These are phyloP conservation scores for Mycena belliarum DNA, from an alignment of 768 basidiomycete species.

Conservation along the genomic window DNA sequence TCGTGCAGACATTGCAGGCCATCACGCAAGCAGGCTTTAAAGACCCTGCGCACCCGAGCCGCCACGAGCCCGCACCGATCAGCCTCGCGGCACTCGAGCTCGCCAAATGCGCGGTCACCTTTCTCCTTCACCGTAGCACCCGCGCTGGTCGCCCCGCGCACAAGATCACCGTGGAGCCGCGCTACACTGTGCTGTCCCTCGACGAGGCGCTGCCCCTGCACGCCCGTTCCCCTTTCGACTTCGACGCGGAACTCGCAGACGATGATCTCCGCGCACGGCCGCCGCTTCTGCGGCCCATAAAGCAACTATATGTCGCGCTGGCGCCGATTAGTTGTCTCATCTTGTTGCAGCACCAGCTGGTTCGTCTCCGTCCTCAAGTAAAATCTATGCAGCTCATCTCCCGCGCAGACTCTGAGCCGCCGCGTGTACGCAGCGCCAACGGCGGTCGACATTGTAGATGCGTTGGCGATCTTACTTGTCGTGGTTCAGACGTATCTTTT, in stretches of 20 bases:
- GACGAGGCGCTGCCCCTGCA: neutral
- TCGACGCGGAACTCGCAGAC: neutral
- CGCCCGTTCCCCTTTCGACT: neutral
- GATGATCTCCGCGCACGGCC: neutral
- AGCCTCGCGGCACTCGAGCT: neutral
- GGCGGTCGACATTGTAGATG: neutral
- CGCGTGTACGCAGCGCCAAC: neutral
- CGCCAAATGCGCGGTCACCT: neutral
- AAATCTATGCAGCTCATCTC: neutral
- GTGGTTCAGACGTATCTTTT: neutral
- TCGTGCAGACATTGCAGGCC: neutral
- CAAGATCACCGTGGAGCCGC: neutral
- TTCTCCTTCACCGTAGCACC: neutral
- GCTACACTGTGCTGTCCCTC: neutral
- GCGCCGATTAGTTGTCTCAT: neutral
- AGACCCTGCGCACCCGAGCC: neutral
- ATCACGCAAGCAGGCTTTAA: constrained; percentile 2
- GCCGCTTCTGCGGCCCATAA: neutral
- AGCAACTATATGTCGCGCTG: neutral
- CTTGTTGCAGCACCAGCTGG: neutral
- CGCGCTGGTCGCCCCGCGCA: neutral
- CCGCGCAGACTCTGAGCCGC: neutral
- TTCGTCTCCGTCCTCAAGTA: neutral
- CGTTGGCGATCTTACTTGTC: neutral
- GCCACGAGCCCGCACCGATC: neutral